Base-by-base conservation (phyloP, 1,139 yeast genomes). In the Blastobotrys indianensis region DNA sequence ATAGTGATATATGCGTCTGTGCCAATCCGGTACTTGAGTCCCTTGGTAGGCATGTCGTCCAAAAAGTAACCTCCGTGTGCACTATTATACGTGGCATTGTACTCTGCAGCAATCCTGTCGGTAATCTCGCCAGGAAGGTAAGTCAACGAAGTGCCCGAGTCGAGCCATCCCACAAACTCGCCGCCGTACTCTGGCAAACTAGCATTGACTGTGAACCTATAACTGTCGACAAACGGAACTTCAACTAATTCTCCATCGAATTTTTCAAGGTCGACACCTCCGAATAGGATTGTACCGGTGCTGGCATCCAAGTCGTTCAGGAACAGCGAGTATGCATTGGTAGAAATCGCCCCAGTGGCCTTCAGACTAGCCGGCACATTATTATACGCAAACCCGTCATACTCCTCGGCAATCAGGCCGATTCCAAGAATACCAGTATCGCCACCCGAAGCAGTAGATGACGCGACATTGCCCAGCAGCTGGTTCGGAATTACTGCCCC, bases 391-490 rank as follows among this genome's bases (percentile, higher is more conserved):
- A 71, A 55, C 4, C 84, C 84, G 29, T 35, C 36, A 12, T 17
- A 13, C 50, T 70, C 65, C 2, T 66, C 63, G 2, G 65, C 68
- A 2, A 69, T 61, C 46, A 73, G 66, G 2, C 80, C 81, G 41
- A 77, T 68, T 4, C 82, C 82, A 39, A 76, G 65, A 11, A 76
- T 76, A 20, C 78, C 76, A 32, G 25, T 39, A 16, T 23, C 30
- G 30, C 6, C 4, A 7, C 25, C 25, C 11, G 75, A 64, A 35
- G 37, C 12, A 5, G 17, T 9, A 8, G 12, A 5, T n/a, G 58
- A 57, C 53, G 70, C 66, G 29, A 72, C 79, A 30, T 75, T 60
- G 1, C 77, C 80, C 58, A 76, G 66, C 9, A 70, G 65, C 44
- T 75, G 66, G 48, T 64, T 58, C 7, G 60, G 44, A 16, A 77